These are phyloP conservation scores for Tricholoma terreum DNA, from an alignment of 768 basidiomycete genomes.

Conservation along the genomic window DNA sequence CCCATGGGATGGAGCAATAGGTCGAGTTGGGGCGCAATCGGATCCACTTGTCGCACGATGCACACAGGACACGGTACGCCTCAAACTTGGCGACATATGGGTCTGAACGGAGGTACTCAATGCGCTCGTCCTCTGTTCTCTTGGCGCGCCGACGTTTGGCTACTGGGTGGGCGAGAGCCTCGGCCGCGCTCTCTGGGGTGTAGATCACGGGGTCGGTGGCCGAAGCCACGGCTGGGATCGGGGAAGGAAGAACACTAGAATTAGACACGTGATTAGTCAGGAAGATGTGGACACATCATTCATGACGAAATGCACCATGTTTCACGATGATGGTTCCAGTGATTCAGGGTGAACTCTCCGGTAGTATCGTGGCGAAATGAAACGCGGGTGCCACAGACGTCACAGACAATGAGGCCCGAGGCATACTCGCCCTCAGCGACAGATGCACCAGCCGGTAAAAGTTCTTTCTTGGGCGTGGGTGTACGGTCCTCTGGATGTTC, in stretches of 20 bases:
- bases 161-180: constrained; percentile 44
- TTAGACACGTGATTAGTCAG: background rate
- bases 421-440: constrained; percentile 50
- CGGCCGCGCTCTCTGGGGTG: constrained; percentile 40
- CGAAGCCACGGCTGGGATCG: constrained; percentile 12
- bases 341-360: constrained; percentile 61
- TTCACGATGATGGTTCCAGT: constrained; percentile 66
- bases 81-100: constrained; percentile 81
- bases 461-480: background rate
- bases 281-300: background rate
- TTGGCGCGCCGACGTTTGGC: constrained; percentile 71
- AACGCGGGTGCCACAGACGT: constrained; percentile 56
- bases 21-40: constrained; percentile 82
- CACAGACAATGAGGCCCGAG: constrained; percentile 63
- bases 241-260: background rate
- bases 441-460: constrained; percentile 9
- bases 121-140: constrained; percentile 74
- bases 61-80: constrained; percentile 76
- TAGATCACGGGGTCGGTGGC: constrained; percentile 37
- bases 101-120: constrained; percentile 65
- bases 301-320: constrained; percentile 41
- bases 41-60: constrained; percentile 83
- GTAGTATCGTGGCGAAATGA: constrained; percentile 65
- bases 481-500: constrained; percentile 18
- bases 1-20: constrained; percentile 87